These are phyloP conservation scores for Lepiota brunneoincarnata DNA, from an alignment of 768 basidiomycete genomes.

Conservation along the genomic window DNA sequence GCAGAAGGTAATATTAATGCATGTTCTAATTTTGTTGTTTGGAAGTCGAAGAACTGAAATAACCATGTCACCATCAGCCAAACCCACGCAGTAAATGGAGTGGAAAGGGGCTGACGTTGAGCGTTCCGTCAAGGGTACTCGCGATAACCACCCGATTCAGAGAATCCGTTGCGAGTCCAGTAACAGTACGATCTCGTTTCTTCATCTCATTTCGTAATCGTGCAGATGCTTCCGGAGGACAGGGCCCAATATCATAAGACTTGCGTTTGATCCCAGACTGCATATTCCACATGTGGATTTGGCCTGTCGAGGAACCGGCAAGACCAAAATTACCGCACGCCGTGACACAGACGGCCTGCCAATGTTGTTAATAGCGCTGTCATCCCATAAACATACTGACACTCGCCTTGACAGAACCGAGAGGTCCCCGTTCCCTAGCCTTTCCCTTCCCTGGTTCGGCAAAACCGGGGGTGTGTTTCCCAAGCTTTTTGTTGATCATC, in stretches of 20 bases:
- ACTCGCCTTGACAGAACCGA: constrained; percentile 72
- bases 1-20: constrained; percentile 67
- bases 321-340: constrained; percentile 96
- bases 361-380: background rate
- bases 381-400: background rate
- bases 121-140: constrained; percentile 82
- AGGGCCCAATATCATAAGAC: constrained; percentile 65
- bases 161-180: constrained; percentile 82
- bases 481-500: constrained; percentile 76
- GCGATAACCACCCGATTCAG: constrained; percentile 81
- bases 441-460: constrained; percentile 48
- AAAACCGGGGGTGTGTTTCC: constrained; percentile 69
- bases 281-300: constrained; percentile 93
- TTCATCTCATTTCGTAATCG: constrained; percentile 39
- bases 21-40: constrained; percentile 71
- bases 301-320: constrained; percentile 76
- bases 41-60: constrained; percentile 93
- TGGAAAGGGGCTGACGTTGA: constrained; percentile 68
- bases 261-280: constrained; percentile 89
- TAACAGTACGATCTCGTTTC: constrained; percentile 56
- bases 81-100: background rate
- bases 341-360: constrained; percentile 80
- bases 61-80: background rate
- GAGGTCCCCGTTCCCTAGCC: constrained; percentile 35
- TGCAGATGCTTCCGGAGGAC: constrained; percentile 51